Evolutionary conservation across 306 rosid species (phyloP).

Genomic region (Lotus japonicus): DNA sequence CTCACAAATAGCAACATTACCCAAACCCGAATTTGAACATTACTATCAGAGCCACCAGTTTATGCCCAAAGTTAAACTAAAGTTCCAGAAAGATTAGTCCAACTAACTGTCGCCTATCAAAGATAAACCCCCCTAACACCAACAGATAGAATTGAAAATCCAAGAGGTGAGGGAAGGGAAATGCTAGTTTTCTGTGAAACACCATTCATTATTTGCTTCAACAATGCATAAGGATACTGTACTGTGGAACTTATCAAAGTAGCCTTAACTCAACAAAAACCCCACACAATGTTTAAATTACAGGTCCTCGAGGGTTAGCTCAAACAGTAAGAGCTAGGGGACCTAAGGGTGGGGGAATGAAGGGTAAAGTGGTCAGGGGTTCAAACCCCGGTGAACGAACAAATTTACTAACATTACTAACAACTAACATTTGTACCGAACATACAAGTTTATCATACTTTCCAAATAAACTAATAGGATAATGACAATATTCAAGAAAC

Average conservation of each 20-base stretch:
- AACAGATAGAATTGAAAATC: no score
- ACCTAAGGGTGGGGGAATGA: no score
- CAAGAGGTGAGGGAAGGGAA: not conserved
- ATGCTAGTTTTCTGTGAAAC: not conserved
- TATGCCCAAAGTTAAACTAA: not conserved
- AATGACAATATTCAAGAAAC: not conserved
- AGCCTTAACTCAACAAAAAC: not conserved
- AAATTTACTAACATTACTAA: no score
- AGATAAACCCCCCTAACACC: not conserved
- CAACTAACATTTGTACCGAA: no score
- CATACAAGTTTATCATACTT: not conserved
- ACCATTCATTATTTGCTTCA: not conserved
- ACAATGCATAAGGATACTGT: conserved; percentile 1
- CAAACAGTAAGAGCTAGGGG: no score
- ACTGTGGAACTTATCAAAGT: not conserved
- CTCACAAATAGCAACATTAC: not conserved
- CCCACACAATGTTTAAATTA: no score
- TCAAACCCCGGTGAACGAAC: no score
- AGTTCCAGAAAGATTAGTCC: not conserved
- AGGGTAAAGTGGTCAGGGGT: no score
- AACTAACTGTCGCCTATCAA: not conserved
- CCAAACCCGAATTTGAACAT: not conserved
- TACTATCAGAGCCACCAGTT: not conserved
- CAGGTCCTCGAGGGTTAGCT: no score
- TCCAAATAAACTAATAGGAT: not conserved